Evolutionary conservation across 2,329 filamentous ascomycete genomes (phyloP).

Genomic region (Nannizziopsis barbatae): DNA sequence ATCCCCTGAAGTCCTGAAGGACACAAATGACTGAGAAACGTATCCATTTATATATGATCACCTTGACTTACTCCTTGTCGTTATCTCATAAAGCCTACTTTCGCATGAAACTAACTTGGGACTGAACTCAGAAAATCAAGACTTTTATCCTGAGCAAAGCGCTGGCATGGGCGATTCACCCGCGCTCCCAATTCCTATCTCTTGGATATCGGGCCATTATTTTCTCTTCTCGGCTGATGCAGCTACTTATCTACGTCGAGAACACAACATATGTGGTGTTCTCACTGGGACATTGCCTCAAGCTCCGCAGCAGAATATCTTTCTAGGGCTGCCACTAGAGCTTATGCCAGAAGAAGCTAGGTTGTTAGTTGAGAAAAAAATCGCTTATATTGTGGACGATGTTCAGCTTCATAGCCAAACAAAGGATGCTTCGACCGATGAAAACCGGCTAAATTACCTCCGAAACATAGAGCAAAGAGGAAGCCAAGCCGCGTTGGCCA

Average conservation of each 20-base stretch:
- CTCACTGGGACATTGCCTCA: constrained; percentile 82
- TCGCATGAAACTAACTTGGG: neutral
- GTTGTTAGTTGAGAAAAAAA: constrained; percentile 63
- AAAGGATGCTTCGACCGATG: constrained; percentile 48
- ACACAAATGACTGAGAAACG: constrained; percentile 30
- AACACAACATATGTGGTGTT: constrained; percentile 75
- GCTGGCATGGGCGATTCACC: constrained; percentile 27
- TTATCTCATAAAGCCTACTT: neutral
- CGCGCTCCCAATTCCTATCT: constrained; percentile 61
- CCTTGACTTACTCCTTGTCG: constrained; percentile 9
- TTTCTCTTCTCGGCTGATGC: constrained; percentile 79
- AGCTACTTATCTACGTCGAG: constrained; percentile 64
- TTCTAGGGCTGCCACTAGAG: constrained; percentile 77
- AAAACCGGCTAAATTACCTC: constrained; percentile 53
- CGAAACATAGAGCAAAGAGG: constrained; percentile 45
- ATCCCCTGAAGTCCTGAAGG: constrained; percentile 56
- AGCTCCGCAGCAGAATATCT: constrained; percentile 87
- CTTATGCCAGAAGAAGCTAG: constrained; percentile 83
- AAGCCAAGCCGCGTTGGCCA: constrained; percentile 39
- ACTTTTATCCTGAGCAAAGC: neutral
- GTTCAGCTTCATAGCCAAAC: constrained; percentile 54
- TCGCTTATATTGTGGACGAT: constrained; percentile 74
- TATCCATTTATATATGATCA: constrained; percentile 20
- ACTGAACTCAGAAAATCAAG: neutral
- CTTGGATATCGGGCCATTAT: constrained; percentile 66